These are phyloP conservation scores for Conticribra guillardii DNA, from an alignment of 108 stramenopile genomes.

Conservation along the genomic window DNA sequence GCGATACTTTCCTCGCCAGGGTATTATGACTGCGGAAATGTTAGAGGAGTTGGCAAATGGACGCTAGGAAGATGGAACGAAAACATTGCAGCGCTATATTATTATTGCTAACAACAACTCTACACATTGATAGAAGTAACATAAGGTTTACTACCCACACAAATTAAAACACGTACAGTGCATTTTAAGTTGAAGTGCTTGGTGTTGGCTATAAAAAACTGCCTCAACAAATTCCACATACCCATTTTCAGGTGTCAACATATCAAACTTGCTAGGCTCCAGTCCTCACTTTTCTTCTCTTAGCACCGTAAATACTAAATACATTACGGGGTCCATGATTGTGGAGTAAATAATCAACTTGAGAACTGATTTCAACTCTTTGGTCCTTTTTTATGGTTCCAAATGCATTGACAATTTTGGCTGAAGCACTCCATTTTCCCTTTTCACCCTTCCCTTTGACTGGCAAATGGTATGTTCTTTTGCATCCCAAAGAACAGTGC, in stretches of 20 bases:
- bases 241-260: background rate
- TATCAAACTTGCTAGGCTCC: background rate
- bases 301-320: background rate
- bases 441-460: background rate
- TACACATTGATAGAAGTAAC: too few species aligned
- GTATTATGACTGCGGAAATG: constrained; percentile 45
- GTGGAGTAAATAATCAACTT: background rate
- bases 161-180: background rate
- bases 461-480: background rate
- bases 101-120: background rate
- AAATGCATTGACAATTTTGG: too few species aligned
- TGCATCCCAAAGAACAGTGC: background rate
- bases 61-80: background rate
- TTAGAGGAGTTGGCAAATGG: constrained; percentile 47
- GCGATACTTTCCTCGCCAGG: constrained; percentile 58
- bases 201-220: too few species aligned
- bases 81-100: background rate
- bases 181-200: background rate
- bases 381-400: background rate
- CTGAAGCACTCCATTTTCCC: background rate
- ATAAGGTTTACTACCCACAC: background rate
- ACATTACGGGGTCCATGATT: background rate
- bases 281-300: background rate
- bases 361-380: background rate
- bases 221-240: background rate